phyloP scores from a whole-genome alignment of 805 yeast species.

The Yamadazyma scolyti region DNA sequence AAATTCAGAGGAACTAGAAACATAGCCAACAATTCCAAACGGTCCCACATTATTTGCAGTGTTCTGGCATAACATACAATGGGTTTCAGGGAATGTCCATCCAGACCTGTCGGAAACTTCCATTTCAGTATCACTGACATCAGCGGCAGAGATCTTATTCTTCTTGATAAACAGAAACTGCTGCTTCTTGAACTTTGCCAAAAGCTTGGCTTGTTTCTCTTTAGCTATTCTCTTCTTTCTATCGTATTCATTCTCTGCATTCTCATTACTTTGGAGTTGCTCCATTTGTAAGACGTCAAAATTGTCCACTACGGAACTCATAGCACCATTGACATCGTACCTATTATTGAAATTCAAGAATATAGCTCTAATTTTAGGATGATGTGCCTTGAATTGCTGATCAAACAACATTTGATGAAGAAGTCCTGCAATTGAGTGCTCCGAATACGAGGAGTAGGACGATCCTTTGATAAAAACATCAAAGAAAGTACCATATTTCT shows the following conservation, averaged over 20 bases:
- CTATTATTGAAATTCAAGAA: conserved; percentile 30
- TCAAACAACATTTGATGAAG: conserved; percentile 36
- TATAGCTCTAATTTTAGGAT: conserved; percentile 56
- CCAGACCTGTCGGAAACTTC: conserved; percentile 26
- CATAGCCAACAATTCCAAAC: conserved; percentile 69
- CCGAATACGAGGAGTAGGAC: conserved; percentile 13
- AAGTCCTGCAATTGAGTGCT: conserved; percentile 31
- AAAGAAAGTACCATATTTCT: conserved; percentile 28
- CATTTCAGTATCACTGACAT: conserved; percentile 41
- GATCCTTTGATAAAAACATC: conserved; percentile 25
- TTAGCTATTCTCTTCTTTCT: conserved; percentile 67
- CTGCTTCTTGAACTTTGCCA: conserved; percentile 77
- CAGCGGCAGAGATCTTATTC: conserved; percentile 28
- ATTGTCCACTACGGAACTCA: conserved; percentile 14
- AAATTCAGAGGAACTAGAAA: conserved; percentile 56
- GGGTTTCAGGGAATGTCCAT: conserved; percentile 71
- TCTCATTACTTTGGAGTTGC: conserved; percentile 10
- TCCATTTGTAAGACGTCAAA: conserved; percentile 23
- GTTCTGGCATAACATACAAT: conserved; percentile 81
- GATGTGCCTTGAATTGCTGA: conserved; percentile 40
- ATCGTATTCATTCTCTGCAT: conserved; percentile 40
- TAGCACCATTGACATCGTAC: conserved; percentile 17
- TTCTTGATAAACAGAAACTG: conserved; percentile 71
- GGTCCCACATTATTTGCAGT: conserved; percentile 61
- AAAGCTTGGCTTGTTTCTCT: conserved; percentile 61